A percentile compares a stretch with the other conserved stretches of the same genome.
Conservation (phyloP, 257 asterid genomes). For the Jacaranda mimosifolia region DNA sequence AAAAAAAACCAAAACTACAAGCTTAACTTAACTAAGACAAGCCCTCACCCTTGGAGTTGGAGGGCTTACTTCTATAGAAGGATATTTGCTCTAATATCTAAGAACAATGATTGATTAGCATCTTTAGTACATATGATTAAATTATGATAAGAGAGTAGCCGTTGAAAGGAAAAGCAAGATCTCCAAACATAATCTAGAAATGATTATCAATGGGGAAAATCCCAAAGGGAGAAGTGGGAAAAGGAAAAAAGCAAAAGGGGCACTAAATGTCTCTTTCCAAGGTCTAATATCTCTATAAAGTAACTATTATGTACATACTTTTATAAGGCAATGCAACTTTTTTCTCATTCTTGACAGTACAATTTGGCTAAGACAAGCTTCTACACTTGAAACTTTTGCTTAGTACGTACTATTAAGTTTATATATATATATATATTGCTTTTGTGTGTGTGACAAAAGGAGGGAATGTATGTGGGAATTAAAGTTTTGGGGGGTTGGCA, state of each 20-base stretch:
- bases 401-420: not conserved
- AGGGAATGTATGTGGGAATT: too few relatives aligned
- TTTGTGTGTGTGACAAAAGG: constrained; percentile 45
- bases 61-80: not conserved
- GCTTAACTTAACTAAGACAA: not conserved
- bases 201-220: constrained; percentile 52
- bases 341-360: constrained; percentile 54
- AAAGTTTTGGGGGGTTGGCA: constrained; percentile 22
- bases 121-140: constrained; percentile 35
- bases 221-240: constrained; percentile 36
- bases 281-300: constrained; percentile 53
- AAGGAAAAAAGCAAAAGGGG: constrained; percentile 50
- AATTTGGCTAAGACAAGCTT: constrained; percentile 58
- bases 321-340: constrained; percentile 65
- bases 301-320: constrained; percentile 52
- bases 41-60: not conserved
- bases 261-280: constrained; percentile 56
- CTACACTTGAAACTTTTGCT: constrained; percentile 38
- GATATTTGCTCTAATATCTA: not conserved
- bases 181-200: constrained; percentile 63
- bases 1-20: not conserved
- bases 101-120: constrained; percentile 57
- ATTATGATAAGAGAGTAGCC: constrained; percentile 44
- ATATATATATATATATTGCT: not conserved
- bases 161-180: constrained; percentile 51